Conservation (phyloP, 768 basidiomycete species). For the Xerocomus brunneocitrinus region DNA sequence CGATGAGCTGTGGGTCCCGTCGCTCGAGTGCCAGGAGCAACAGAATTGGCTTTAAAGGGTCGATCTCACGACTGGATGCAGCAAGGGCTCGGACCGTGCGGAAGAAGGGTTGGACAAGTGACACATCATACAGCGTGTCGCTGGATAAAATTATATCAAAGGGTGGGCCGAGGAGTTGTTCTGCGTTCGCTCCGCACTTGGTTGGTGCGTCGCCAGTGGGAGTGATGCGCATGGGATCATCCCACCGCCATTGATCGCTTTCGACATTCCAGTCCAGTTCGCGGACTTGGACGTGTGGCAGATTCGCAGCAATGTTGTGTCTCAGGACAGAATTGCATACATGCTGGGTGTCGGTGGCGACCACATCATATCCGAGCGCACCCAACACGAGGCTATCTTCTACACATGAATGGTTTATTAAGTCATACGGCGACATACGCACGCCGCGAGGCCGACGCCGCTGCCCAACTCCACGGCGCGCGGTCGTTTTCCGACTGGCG, state of each 20-base stretch:
- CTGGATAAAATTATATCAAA: conserved; percentile 79
- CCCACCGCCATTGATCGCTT: conserved; percentile 55
- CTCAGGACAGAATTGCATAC: conserved; percentile 61
- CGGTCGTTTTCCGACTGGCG: conserved; percentile 20
- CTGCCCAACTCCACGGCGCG: conserved; percentile 74
- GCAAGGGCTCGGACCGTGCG: conserved; percentile 58
- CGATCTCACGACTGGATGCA: conserved; percentile 7
- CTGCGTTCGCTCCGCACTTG: conserved; percentile 12
- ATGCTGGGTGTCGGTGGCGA: conserved; percentile 68
- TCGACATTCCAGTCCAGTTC: conserved; percentile 68
- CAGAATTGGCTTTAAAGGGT: conserved; percentile 1
- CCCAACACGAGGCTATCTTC: conserved; percentile 47
- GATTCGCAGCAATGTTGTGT: conserved; percentile 56
- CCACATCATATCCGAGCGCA: conserved; percentile 68
- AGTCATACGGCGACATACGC: conserved; percentile 28
- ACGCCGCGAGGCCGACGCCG: conserved; percentile 78
- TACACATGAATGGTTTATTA: not conserved
- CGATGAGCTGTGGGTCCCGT: conserved; percentile 65
- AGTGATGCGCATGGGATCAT: conserved; percentile 30
- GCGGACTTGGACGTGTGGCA: conserved; percentile 45
- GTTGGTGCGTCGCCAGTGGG: conserved; percentile 29
- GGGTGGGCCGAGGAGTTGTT: conserved; percentile 40
- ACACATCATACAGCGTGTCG: conserved; percentile 70
- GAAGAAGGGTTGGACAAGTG: conserved; percentile 65
- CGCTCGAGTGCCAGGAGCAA: conserved; percentile 63